Conservation (phyloP, 2,329 filamentous ascomycete genomes). For the Aspergillus sp. region DNA sequence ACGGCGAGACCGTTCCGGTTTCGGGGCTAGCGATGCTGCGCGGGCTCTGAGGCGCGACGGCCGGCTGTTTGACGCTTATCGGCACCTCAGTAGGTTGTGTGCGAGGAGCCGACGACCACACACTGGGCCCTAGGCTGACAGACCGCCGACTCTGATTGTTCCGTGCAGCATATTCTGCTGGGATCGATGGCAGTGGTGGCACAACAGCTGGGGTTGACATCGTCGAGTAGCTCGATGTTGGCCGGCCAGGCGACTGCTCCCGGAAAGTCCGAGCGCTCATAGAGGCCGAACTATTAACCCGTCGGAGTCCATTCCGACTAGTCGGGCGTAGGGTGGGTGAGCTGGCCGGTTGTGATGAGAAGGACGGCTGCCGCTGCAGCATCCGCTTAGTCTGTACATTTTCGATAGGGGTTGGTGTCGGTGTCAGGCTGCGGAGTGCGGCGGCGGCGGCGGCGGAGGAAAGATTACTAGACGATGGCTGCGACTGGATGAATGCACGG, state of each 20-base stretch:
- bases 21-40: constrained; percentile 15
- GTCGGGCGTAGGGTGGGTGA: constrained; percentile 42
- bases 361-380: constrained; percentile 68
- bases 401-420: constrained; percentile 75
- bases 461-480: constrained; percentile 64
- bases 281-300: constrained; percentile 70
- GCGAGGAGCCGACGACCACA: constrained; percentile 48
- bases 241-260: constrained; percentile 63
- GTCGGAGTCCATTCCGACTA: constrained; percentile 53
- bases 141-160: constrained; percentile 43
- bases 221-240: constrained; percentile 44
- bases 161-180: constrained; percentile 46
- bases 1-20: constrained; percentile 29
- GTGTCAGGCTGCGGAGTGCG: constrained; percentile 75
- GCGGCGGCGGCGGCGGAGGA: constrained; percentile 85
- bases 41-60: constrained; percentile 16
- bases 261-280: constrained; percentile 91
- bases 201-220: constrained; percentile 46
- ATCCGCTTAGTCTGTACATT: constrained; percentile 87
- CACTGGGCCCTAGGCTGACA: constrained; percentile 52
- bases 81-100: constrained; percentile 41
- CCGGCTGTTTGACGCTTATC: constrained; percentile 40
- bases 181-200: constrained; percentile 76
- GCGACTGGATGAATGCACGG: constrained; percentile 73
- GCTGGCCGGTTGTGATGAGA: constrained; percentile 64